These are phyloP conservation scores for Penicillium antarcticum DNA, from an alignment of 495 filamentous ascomycete species.

Conservation along the genomic window DNA sequence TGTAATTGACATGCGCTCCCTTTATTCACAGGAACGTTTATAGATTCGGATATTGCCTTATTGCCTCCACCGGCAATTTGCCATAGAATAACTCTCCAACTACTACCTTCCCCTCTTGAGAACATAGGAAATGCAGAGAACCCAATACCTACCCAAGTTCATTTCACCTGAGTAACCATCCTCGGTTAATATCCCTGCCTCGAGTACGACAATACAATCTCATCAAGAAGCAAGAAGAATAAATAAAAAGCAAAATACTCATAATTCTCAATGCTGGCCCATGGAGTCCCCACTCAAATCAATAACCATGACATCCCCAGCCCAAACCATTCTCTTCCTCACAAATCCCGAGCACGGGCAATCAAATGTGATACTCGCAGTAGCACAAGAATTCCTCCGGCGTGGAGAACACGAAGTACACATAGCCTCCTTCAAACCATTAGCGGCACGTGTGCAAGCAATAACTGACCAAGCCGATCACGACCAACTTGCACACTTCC, in stretches of 20 bases:
- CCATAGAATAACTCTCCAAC: no score
- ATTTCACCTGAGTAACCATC: slow-evolving; percentile 5
- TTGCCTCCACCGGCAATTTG: no score
- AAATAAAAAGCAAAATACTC: background rate
- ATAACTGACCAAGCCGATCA: slow-evolving; percentile 22
- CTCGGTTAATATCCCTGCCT: slow-evolving; percentile 1
- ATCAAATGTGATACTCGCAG: slow-evolving; percentile 53
- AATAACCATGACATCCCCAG: slow-evolving; percentile 2
- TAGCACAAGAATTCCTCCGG: slow-evolving; percentile 47
- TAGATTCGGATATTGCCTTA: no score
- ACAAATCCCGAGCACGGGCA: slow-evolving; percentile 56
- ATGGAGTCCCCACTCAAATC: background rate
- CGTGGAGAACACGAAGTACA: slow-evolving; percentile 46
- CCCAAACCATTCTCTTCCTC: slow-evolving; percentile 42
- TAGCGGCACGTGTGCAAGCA: slow-evolving; percentile 25
- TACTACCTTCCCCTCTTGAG: background rate
- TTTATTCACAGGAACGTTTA: no score
- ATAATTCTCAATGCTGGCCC: background rate
- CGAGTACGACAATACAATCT: background rate
- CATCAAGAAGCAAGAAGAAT: background rate
- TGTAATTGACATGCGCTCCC: no score
- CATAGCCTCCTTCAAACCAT: slow-evolving; percentile 48
- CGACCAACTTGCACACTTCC: slow-evolving; percentile 28
- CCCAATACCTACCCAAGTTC: background rate
- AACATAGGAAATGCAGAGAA: background rate